Base-by-base conservation (phyloP, 2,329 filamentous ascomycete genomes). In the Hypoxylon sp. region DNA sequence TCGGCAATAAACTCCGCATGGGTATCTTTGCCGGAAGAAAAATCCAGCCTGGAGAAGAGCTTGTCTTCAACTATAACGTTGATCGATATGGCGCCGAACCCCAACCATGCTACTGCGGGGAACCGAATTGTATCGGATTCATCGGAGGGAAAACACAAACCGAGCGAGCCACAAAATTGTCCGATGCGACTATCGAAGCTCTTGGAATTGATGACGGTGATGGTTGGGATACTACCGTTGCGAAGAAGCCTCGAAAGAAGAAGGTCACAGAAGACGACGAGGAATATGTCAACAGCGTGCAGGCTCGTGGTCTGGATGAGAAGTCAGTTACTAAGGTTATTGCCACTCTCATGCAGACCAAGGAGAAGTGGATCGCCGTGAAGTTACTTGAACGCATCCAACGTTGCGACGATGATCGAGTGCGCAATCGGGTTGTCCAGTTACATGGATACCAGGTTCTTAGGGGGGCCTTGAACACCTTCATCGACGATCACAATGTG, bases 41-140 rank as follows among this genome's bases (percentile, higher is more conserved):
- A 65, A 88, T 99, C 68, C 85, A 86, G 67, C 86, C 89, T 12
- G 94, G 94, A 46, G 94, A 99, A 71, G 94, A 99, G 72, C 78
- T 99, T 48, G 92, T 96, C 15, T 99, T 99, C 79, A 97, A 99
- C 77, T 99, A 99, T 82, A 99, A 99, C 66, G 94, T 99, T 60
- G 94, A 99, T 73, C 87, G 94, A 60, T 99, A 99, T 69, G 94
- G 94, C 58, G 92, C 94, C 31, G 91, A 99, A 63, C 93, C 94
- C 31, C 93, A 97, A 71, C 91, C 91, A 19, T 99, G 94, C 73
- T 97, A 97, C 72, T 99, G 94, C 71, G 92, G 85, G 56, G 94
- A 99, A 73, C 80, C 86, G 12, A 97, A 97, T 68, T 99, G 94
- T 73, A 91, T 91, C 13, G 94, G 94, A 44, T 97, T 91, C 72